These are phyloP conservation scores for Daldinia decipiens DNA, from an alignment of 495 filamentous ascomycete genomes.

Conservation along the genomic window DNA sequence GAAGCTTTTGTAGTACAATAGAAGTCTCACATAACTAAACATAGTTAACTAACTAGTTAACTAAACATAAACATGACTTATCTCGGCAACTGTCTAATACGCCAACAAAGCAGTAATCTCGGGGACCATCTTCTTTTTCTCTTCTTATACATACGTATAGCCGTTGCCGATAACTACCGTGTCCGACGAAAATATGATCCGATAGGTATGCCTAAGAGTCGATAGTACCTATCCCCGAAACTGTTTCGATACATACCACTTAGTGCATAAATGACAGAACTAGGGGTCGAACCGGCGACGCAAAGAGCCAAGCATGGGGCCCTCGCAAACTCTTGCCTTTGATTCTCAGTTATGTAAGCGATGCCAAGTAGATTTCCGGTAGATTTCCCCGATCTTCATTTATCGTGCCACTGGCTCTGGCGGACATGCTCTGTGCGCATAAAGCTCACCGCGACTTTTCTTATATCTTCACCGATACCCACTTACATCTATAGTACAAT, in stretches of 20 bases:
- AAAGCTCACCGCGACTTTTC: constrained; percentile 32
- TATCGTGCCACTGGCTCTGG: constrained; percentile 15
- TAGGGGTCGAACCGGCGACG: not conserved
- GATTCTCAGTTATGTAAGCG: constrained; percentile 19
- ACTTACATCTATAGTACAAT: not conserved
- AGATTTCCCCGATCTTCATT: constrained; percentile 10
- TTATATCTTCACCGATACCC: constrained; percentile 17
- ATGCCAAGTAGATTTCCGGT: constrained; percentile 12
- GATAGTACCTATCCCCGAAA: constrained; percentile 12
- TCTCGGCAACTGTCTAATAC: not conserved
- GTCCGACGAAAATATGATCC: not conserved
- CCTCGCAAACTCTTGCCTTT: constrained; percentile 31
- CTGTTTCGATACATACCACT: constrained; percentile 7
- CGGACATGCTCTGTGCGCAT: not conserved
- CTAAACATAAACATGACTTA: not conserved
- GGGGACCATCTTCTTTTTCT: not conserved
- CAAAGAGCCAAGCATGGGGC: constrained; percentile 5
- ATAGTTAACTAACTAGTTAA: no score
- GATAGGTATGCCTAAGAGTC: not conserved
- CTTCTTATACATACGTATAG: not conserved
- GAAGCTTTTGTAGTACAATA: constrained; percentile 1
- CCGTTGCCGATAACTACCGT: not conserved
- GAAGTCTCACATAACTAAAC: constrained; percentile 3
- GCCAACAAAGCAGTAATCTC: not conserved
- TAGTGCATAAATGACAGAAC: not conserved